Evolutionary conservation across 2,329 filamentous ascomycete genomes (phyloP), one percentile per base, ranked within the genome.

Genomic region (Aspergillus tamarii): DNA sequence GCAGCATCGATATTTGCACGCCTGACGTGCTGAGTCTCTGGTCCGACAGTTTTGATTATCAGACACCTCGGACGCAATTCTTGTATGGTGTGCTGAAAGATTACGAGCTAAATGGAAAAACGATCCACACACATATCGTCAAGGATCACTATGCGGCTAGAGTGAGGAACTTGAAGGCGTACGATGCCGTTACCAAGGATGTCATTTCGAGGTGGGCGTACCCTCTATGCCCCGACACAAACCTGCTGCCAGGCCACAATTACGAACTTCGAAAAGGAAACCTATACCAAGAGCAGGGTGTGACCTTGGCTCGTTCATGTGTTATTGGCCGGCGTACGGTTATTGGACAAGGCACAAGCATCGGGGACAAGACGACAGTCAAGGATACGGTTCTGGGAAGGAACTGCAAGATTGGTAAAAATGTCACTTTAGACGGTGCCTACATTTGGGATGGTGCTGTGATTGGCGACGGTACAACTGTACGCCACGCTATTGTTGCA

Each of bases 31-130:
- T 98, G 50, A 94, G 94, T 9, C 82, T 98, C 62, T 99, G 95
- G 92, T 95, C 93, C 10, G 95, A 99, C 79, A 97, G 94, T 74
- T 99, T 98, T 72, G 94, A 99, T 77, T 98, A 97, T 77, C 93
- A 97, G 76, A 85, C 93, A 9, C 93, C 94, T 1, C 87, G 94
- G 60, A 90, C 90, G 72, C 93, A 96, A 72, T 97, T 97, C 72
- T 80, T 99, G 41, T 92, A 94, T 75, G 94, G 94, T 64, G 93
- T 98, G 1, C 82, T 99, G 60, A 97, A 97, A 81, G 95, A 99
- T 76, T 97, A 93, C 82, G 95, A 99, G 76, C 84, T 98, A 62
- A 98, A 98, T 77, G 94, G 94, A 64, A 97, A 98, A 82, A 93
- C 93, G n/a, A 92, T 99, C 59, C 93, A 97, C 76, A 91, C 93